Conservation (phyloP, 495 filamentous ascomycete species). For the Aspergillus affinis region DNA sequence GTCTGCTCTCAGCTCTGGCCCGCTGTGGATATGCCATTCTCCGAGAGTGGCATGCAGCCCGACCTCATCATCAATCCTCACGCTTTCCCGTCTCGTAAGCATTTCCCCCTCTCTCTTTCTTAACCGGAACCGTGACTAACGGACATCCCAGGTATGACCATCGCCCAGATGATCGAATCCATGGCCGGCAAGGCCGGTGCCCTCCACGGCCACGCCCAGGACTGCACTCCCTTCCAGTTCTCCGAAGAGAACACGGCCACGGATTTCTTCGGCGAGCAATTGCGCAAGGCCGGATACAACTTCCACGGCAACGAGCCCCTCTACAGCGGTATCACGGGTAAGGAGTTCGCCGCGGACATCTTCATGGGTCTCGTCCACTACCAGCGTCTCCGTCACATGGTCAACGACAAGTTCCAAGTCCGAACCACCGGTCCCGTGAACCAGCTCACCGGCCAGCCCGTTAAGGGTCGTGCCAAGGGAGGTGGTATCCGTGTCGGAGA, state of each 20-base stretch:
- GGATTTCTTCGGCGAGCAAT: slow-evolving; percentile 94
- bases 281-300: slow-evolving; percentile 92
- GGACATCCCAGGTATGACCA: slow-evolving; percentile 72
- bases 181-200: slow-evolving; percentile 93
- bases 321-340: slow-evolving; percentile 93
- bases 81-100: slow-evolving; percentile 92
- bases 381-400: slow-evolving; percentile 97
- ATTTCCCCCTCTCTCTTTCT: not conserved
- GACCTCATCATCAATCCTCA: slow-evolving; percentile 99
- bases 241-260: slow-evolving; percentile 87
- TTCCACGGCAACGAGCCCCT: slow-evolving; percentile 98
- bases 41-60: slow-evolving; percentile 93
- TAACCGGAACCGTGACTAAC: slow-evolving; percentile 12
- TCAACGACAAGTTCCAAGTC: slow-evolving; percentile 99
- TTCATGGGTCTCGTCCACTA: slow-evolving; percentile 97
- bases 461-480: slow-evolving; percentile 93
- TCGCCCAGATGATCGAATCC: slow-evolving; percentile 98
- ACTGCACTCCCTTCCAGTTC: slow-evolving; percentile 92
- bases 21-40: slow-evolving; percentile 91
- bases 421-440: slow-evolving; percentile 92
- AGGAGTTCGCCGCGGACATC: slow-evolving; percentile 92
- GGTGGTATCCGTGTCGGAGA: slow-evolving; percentile 98
- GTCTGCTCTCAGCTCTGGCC: slow-evolving; percentile 98
- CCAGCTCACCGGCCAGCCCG: slow-evolving; percentile 86
- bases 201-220: slow-evolving; percentile 90